A percentile compares a stretch with the other conserved stretches of the same genome.
Conservation (phyloP, 2,329 filamentous ascomycete genomes). For the Aspergillaceae sp. region DNA sequence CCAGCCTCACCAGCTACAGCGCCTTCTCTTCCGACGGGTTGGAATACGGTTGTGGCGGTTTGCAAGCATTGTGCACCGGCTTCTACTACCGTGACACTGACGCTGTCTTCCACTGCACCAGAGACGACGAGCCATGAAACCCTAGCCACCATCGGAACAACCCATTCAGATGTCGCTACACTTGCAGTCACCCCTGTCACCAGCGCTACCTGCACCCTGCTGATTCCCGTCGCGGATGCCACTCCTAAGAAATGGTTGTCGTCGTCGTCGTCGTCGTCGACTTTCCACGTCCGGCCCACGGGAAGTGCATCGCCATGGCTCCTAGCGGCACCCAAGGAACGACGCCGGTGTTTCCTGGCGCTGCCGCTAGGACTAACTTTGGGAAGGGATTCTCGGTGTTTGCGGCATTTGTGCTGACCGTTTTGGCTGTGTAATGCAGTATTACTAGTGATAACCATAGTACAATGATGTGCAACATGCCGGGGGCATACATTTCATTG, state of each 20-base stretch:
- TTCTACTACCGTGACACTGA: conserved; percentile 32
- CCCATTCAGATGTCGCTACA: background rate
- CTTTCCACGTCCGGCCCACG: conserved; percentile 8
- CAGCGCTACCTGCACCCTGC: background rate
- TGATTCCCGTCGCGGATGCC: background rate
- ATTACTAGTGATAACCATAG: background rate
- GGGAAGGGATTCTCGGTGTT: background rate
- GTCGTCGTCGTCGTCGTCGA: conserved; percentile 6
- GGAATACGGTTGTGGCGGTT: conserved; percentile 34
- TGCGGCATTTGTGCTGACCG: background rate
- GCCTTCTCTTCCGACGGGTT: conserved; percentile 25
- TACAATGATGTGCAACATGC: background rate
- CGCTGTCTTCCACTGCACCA: conserved; percentile 14
- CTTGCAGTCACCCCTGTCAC: background rate
- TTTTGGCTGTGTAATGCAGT: background rate
- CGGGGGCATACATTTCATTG: too few relatives aligned
- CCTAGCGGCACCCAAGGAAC: conserved; percentile 11
- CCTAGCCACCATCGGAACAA: background rate
- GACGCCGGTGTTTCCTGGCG: conserved; percentile 15
- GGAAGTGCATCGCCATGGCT: conserved; percentile 3
- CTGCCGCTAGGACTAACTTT: conserved; percentile 7
- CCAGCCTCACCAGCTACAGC: conserved; percentile 19
- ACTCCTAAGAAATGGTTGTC: too few relatives aligned
- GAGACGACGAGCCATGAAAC: background rate
- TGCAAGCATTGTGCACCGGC: conserved; percentile 31